These are phyloP conservation scores for Pascua sp. DNA, from an alignment of 1,284 basidiomycete genomes.

Conservation along the genomic window DNA sequence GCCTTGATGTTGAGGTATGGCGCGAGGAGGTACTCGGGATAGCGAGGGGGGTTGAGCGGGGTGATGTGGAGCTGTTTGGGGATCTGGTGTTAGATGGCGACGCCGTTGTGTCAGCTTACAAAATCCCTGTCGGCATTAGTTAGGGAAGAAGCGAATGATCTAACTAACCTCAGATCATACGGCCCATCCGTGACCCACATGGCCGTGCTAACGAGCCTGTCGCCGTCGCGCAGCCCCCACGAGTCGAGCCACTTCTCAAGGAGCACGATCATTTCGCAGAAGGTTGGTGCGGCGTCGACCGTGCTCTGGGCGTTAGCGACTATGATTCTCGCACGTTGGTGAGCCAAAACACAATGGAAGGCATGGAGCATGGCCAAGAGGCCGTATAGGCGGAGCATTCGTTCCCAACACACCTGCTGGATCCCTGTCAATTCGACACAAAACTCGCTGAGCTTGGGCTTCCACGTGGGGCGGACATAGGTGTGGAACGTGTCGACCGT, in stretches of 20 bases:
- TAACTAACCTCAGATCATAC: constrained; percentile 46
- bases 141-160: no score
- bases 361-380: no score
- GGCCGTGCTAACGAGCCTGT: constrained; percentile 40
- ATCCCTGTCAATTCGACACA: constrained; percentile 87
- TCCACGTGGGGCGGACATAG: constrained; percentile 84
- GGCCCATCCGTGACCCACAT: constrained; percentile 56
- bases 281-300: constrained; percentile 73
- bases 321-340: no score
- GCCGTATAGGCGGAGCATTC: no score
- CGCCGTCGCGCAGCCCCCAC: constrained; percentile 47
- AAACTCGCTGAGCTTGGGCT: constrained; percentile 73
- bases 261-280: constrained; percentile 63
- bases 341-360: background rate
- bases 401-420: constrained; percentile 73
- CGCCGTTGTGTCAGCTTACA: constrained; percentile 17
- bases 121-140: constrained; percentile 31
- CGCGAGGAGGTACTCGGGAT: constrained; percentile 42
- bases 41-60: constrained; percentile 28
- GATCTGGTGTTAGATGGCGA: constrained; percentile 25
- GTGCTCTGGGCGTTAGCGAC: constrained; percentile 60
- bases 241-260: constrained; percentile 65
- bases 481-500: constrained; percentile 68
- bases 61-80: constrained; percentile 49
- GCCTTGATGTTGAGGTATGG: constrained; percentile 47